A percentile compares a stretch with the other conserved stretches of the same genome.
Evolutionary conservation across 2,329 filamentous ascomycete genomes (phyloP).

Genomic region (Trichoderma koningii): DNA sequence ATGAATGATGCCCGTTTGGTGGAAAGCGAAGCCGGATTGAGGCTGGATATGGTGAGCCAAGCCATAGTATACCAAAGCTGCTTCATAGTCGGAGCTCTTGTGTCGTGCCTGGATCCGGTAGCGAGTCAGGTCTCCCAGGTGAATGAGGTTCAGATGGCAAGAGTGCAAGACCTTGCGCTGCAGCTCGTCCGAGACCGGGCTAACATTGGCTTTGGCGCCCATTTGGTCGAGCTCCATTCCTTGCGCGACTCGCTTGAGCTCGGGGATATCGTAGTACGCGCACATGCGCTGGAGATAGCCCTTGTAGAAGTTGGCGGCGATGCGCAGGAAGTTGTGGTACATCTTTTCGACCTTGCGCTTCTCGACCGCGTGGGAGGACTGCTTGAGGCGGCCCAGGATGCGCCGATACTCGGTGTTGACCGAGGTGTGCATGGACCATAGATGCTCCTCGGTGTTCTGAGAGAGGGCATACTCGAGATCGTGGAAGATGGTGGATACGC

Average conservation of each 20-base stretch:
- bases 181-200: constrained; percentile 52
- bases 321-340: constrained; percentile 83
- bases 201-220: constrained; percentile 47
- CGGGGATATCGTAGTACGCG: constrained; percentile 56
- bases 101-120: constrained; percentile 76
- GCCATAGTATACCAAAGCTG: constrained; percentile 80
- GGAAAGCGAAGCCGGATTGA: constrained; percentile 77
- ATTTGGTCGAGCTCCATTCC: constrained; percentile 49
- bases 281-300: constrained; percentile 79
- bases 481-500: constrained; percentile 70
- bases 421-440: constrained; percentile 78
- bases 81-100: constrained; percentile 75
- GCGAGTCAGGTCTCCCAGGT: constrained; percentile 84
- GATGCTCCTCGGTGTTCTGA: constrained; percentile 65
- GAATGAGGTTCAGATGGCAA: constrained; percentile 81
- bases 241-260: constrained; percentile 48
- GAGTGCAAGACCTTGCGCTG: constrained; percentile 66
- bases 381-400: constrained; percentile 59
- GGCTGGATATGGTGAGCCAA: constrained; percentile 79
- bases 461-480: constrained; percentile 68
- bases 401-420: constrained; percentile 80
- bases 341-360: constrained; percentile 78
- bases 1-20: constrained; percentile 87
- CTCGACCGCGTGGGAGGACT: constrained; percentile 57
- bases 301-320: constrained; percentile 85